Evolutionary conservation across 257 asterid genomes (phyloP), one percentile per base, ranked within the genome.

Genomic region (Gentiana straminea): DNA sequence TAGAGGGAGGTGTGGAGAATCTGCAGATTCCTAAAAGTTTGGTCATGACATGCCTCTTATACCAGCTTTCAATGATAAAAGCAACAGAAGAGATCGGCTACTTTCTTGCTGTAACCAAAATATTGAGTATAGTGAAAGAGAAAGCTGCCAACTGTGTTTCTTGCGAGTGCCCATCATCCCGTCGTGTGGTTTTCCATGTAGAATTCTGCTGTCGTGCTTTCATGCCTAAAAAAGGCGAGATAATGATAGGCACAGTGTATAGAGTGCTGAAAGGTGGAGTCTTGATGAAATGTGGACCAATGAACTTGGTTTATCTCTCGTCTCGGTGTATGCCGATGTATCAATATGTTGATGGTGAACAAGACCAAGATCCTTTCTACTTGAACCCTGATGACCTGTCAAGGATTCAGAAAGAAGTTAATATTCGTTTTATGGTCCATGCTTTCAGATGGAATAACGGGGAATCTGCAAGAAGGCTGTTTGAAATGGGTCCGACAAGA

Each of bases 241-340:
- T 78, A 43, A 66, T 83, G 78, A 71, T 70, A 34, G 97, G 93
- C 64, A 34, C 72, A 12, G 94, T 89, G 51, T 62, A 61, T 13
- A 13, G 12, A 7, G 63, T 89, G 12, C 8, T 15, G 32, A 47
- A 12, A 3, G 33, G 5, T 0, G 94, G 94, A 35, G 92, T 78
- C 35, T 70, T 78, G 58, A 73, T 89, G 48, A 89, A 69, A 65
- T 81, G 84, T n/a, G 97, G 95, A 51, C 97, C 97, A 1, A 77
- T 89, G 95, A 76, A 69, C 39, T 55, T 61, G 57, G 73, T 89
- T 37, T 86, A 64, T 52, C 72, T 89, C 24, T 67, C 92, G 0
- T 9, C 54, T 11, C 64, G 44, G 1, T 33, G 39, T 74, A 89
- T 89, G 97, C 83, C 90, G 3, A 61, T 66, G 43, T 89, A 76